phyloP scores from a whole-genome alignment of 208 protist genomes.

The Leptomonas pyrrhocoris region DNA sequence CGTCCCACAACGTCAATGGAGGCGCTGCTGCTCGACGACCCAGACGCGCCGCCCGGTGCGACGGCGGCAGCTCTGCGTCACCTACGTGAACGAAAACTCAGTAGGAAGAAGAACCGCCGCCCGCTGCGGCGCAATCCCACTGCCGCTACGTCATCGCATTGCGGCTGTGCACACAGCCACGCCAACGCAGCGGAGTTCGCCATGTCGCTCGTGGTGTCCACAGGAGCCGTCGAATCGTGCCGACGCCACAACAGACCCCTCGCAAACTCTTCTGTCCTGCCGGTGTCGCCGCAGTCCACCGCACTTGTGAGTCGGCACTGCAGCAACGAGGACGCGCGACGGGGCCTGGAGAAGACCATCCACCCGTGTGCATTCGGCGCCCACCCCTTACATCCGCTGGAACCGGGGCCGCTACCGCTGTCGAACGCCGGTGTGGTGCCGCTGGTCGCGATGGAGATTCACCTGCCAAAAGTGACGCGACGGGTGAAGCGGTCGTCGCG shows the following conservation, averaged over 20 bases:
- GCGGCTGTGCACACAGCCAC: background rate
- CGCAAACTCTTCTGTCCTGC: too few relatives aligned
- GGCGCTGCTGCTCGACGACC: conserved; percentile 24
- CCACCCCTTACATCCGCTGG: background rate
- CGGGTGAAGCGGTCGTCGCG: background rate
- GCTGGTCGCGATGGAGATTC: conserved; percentile 20
- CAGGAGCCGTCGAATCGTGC: conserved; percentile 3
- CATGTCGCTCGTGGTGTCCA: background rate
- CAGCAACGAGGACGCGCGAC: background rate
- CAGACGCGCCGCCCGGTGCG: conserved; percentile 29
- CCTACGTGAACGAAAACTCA: background rate
- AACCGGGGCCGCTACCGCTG: background rate
- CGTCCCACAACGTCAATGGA: too few relatives aligned
- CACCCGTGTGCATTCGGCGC: background rate
- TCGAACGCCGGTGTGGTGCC: background rate
- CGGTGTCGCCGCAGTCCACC: background rate
- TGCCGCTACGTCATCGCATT: background rate
- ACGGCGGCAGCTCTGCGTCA: conserved; percentile 20
- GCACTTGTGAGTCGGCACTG: background rate
- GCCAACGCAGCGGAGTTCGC: background rate
- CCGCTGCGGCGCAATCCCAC: background rate
- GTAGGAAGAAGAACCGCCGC: background rate
- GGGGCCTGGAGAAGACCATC: background rate
- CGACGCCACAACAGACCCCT: too few relatives aligned
- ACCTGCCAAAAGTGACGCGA: conserved; percentile 13